These are phyloP conservation scores for Leersia perrieri DNA, from an alignment of 176 grass and related monocot genomes.

Conservation along the genomic window DNA sequence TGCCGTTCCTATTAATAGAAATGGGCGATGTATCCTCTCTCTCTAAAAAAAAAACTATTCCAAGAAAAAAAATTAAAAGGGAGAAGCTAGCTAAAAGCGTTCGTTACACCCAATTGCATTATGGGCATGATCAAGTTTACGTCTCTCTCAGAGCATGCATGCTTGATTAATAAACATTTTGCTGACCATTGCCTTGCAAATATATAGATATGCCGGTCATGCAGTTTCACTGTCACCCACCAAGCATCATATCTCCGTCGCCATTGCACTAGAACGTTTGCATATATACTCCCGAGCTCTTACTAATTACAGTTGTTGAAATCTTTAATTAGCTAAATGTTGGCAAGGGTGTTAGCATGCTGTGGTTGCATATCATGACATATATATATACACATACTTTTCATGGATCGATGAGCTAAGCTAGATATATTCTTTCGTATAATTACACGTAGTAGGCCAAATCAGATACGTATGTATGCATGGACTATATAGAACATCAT, in stretches of 20 bases:
- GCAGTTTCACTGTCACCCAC: constrained; percentile 4
- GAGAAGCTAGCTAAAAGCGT: not conserved
- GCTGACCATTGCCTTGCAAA: not conserved
- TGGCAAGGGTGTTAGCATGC: not conserved
- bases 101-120: not conserved
- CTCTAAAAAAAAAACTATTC: no score
- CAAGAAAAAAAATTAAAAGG: not conserved
- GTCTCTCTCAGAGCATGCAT: constrained; percentile 16
- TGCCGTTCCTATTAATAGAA: no score
- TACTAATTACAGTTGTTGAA: not conserved
- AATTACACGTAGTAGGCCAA: constrained; percentile 4
- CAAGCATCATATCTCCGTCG: not conserved
- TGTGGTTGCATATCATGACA: not conserved
- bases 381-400: not conserved
- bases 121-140: not conserved
- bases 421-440: not conserved
- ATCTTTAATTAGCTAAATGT: no score
- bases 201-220: not conserved
- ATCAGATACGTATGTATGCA: constrained; percentile 1
- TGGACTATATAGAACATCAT: no score
- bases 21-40: no score
- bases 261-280: not conserved
- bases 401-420: not conserved
- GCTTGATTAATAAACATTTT: constrained; percentile 9
- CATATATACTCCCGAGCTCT: not conserved